These are phyloP conservation scores for Brassica hybrid DNA, from an alignment of 441 rosid species.

Conservation along the genomic window DNA sequence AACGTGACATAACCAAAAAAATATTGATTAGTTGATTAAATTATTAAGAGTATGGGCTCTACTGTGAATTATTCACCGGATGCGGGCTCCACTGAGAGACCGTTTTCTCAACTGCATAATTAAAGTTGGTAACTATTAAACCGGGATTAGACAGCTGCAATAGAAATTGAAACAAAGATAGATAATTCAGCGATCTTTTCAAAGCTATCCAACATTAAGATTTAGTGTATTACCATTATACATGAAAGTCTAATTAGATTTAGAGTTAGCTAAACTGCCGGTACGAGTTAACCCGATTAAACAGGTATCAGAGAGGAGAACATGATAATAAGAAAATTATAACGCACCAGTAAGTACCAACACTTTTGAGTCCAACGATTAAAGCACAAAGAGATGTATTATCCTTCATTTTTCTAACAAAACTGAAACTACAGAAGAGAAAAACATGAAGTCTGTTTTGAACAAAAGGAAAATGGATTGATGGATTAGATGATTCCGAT, in stretches of 20 bases:
- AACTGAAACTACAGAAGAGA: background rate
- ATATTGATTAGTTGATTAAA: background rate
- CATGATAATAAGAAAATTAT: background rate
- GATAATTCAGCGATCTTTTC: too few species aligned
- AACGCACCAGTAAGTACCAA: background rate
- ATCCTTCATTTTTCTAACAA: too few species aligned
- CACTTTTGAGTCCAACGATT: slow-evolving; percentile 18
- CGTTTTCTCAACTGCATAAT: background rate
- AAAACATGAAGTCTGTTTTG: slow-evolving; percentile 9
- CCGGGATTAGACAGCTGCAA: background rate
- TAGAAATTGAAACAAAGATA: background rate
- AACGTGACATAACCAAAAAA: too few species aligned
- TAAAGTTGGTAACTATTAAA: background rate
- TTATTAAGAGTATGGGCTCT: background rate
- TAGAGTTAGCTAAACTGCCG: too few species aligned
- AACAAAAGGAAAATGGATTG: slow-evolving; percentile 5
- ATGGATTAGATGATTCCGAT: slow-evolving; percentile 51
- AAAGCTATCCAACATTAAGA: too few species aligned
- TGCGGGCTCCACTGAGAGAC: background rate
- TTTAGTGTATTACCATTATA: too few species aligned
- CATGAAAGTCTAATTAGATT: too few species aligned
- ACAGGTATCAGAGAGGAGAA: background rate
- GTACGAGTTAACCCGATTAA: too few species aligned
- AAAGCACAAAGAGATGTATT: too few species aligned
- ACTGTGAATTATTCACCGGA: too few species aligned